These are phyloP conservation scores for Aphanomyces euteiches DNA, from an alignment of 352 stramenopile species.

Conservation along the genomic window DNA sequence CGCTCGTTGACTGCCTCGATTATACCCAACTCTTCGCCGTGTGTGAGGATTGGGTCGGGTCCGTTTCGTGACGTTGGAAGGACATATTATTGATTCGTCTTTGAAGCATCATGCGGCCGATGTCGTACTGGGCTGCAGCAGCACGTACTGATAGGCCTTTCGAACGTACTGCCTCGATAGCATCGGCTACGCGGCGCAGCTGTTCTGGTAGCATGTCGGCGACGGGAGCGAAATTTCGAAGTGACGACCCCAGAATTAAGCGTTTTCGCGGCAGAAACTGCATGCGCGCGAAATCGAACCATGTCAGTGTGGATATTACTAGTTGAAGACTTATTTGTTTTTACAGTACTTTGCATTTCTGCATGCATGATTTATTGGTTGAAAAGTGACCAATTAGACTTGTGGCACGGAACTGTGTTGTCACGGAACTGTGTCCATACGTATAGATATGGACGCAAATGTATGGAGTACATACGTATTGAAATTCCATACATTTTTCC, in stretches of 20 bases:
- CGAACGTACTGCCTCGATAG: not conserved
- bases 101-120: conserved; percentile 14
- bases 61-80: not conserved
- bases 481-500: no score
- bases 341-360: not conserved
- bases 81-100: not conserved
- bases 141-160: not conserved
- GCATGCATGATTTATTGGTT: conserved; percentile 9
- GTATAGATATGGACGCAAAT: no score
- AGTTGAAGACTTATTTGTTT: not conserved
- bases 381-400: conserved; percentile 13
- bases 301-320: no score
- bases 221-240: conserved; percentile 6
- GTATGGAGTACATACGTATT: no score
- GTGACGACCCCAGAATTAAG: conserved; percentile 3
- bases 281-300: conserved; percentile 1
- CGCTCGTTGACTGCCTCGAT: conserved; percentile 13
- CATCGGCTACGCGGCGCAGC: not conserved
- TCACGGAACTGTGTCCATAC: conserved; percentile 11
- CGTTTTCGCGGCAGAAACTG: not conserved
- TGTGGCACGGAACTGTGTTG: conserved; percentile 6
- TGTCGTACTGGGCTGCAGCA: not conserved
- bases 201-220: not conserved
- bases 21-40: conserved; percentile 7
- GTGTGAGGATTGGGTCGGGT: not conserved